These are phyloP conservation scores for Metschnikowia dekortorum DNA, from an alignment of 805 yeast species.

Conservation along the genomic window DNA sequence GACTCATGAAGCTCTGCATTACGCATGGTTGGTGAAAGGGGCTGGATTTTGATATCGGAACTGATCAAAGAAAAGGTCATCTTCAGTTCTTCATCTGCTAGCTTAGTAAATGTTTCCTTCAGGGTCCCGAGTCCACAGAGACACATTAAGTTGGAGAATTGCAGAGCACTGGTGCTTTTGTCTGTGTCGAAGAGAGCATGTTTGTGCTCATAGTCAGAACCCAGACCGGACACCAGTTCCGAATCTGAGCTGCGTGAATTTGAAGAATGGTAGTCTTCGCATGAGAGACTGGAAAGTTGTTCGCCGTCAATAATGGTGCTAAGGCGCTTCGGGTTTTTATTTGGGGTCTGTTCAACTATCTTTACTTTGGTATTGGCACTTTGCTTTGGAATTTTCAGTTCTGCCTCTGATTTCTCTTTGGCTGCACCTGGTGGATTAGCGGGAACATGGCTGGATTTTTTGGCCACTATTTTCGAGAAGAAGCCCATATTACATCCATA, in stretches of 20 bases:
- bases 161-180: constrained; percentile 16
- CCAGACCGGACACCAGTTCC: not conserved
- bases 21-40: constrained; percentile 21
- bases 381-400: not conserved
- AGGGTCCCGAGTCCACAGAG: constrained; percentile 29
- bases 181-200: constrained; percentile 23
- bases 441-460: not conserved
- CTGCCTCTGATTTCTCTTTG: not conserved
- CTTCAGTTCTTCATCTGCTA: constrained; percentile 33
- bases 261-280: constrained; percentile 12
- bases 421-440: not conserved
- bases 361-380: not conserved
- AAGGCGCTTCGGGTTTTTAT: constrained; percentile 11
- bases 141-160: constrained; percentile 30
- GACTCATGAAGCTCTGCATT: constrained; percentile 18
- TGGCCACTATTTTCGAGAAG: not conserved
- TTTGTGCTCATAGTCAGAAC: constrained; percentile 18
- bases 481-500: not conserved
- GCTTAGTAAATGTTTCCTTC: constrained; percentile 14
- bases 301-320: constrained; percentile 28
- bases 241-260: not conserved
- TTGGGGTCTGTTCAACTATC: not conserved
- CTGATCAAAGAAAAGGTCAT: constrained; percentile 29
- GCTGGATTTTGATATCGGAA: constrained; percentile 19
- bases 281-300: constrained; percentile 15